Percentiles rank a stretch among this genome's conserved stretches.
Evolutionary conservation across 2,329 filamentous ascomycete genomes (phyloP).

Genomic region (Pseudogymnoascus pannorum): DNA sequence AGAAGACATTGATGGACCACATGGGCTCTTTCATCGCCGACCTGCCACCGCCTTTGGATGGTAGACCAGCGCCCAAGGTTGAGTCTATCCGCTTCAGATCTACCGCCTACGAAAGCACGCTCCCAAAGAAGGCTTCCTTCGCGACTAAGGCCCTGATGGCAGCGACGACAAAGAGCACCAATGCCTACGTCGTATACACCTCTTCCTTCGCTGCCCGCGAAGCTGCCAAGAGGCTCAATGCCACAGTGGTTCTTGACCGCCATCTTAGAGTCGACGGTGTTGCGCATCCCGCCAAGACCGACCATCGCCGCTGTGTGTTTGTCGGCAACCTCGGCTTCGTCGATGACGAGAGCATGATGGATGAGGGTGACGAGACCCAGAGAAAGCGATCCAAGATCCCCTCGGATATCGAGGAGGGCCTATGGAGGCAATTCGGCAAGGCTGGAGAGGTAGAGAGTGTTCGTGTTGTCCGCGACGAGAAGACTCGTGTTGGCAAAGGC

Average conservation of each 20-base stretch:
- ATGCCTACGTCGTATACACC: constrained; percentile 88
- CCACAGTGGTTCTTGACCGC: constrained; percentile 72
- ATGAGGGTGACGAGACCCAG: constrained; percentile 57
- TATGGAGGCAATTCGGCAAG: constrained; percentile 74
- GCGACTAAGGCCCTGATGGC: constrained; percentile 88
- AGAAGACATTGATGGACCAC: constrained; percentile 70
- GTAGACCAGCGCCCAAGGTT: constrained; percentile 57
- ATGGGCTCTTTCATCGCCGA: constrained; percentile 66
- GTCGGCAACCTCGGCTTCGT: constrained; percentile 95
- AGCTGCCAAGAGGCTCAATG: constrained; percentile 73
- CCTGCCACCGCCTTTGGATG: constrained; percentile 38
- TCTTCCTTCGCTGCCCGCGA: constrained; percentile 67
- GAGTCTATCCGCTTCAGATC: constrained; percentile 94
- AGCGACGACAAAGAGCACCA: constrained; percentile 83
- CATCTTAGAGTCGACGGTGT: constrained; percentile 89
- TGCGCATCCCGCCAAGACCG: constrained; percentile 73
- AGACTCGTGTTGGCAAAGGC: constrained; percentile 90
- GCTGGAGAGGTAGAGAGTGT: constrained; percentile 86
- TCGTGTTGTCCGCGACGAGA: constrained; percentile 79
- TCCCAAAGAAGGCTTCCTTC: constrained; percentile 91
- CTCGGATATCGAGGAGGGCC: constrained; percentile 84
- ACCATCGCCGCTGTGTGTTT: constrained; percentile 87
- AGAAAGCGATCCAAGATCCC: constrained; percentile 70
- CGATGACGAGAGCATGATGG: constrained; percentile 73
- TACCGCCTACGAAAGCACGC: constrained; percentile 68